Conservation (phyloP, 352 stramenopile species). For the Blastocystis sp. region DNA sequence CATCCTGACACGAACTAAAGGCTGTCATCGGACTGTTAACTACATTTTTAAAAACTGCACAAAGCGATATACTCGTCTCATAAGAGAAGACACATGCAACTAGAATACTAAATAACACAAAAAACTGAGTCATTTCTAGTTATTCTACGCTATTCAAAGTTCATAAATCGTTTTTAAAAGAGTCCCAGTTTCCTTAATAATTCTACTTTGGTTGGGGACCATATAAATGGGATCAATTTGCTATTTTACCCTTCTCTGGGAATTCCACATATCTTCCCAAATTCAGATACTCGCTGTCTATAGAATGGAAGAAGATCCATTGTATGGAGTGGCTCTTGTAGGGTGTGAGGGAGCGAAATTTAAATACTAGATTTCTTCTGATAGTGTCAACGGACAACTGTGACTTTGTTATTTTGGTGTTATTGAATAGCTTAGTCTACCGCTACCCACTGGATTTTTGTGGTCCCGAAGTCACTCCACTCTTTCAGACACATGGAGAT, state of each 20-base stretch:
- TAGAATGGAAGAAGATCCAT: background rate
- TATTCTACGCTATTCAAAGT: background rate
- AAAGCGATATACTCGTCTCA: background rate
- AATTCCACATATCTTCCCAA: too few relatives aligned
- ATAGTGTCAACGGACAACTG: conserved; percentile 53
- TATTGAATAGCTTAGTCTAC: background rate
- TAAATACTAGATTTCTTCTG: background rate
- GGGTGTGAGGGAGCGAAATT: background rate
- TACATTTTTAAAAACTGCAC: background rate
- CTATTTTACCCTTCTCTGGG: too few relatives aligned
- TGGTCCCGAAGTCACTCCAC: conserved; percentile 22
- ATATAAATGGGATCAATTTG: background rate
- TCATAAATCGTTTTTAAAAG: background rate
- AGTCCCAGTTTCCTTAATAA: background rate
- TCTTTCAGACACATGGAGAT: conserved; percentile 18
- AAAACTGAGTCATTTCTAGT: conserved; percentile 18
- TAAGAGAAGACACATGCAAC: conserved; percentile 15
- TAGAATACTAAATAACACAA: conserved; percentile 14
- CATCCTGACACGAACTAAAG: conserved; percentile 47
- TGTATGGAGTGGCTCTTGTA: conserved; percentile 35
- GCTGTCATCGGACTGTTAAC: conserved; percentile 29
- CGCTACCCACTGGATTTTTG: conserved; percentile 43
- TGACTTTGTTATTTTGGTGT: background rate
- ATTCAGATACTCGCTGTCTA: background rate
- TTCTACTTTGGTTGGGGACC: background rate